Evolutionary conservation across 164 flowering plant species (phyloP).

Genomic region (Vitis rupestris): DNA sequence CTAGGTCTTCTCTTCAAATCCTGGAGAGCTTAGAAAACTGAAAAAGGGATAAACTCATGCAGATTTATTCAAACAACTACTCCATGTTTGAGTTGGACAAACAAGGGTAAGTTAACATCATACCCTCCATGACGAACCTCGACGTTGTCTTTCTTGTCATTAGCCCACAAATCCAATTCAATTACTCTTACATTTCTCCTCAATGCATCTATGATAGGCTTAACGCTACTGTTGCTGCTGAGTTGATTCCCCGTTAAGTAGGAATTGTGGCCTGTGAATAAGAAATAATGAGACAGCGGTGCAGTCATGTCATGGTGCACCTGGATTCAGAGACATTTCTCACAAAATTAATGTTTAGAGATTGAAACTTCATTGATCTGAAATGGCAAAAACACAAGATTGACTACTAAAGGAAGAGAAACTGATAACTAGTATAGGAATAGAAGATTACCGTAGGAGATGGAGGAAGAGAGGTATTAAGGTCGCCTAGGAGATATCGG

Average conservation of each 20-base stretch:
- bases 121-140: conserved; percentile 49
- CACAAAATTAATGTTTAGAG: neutral
- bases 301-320: conserved; percentile 37
- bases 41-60: no score
- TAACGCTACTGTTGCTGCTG: conserved; percentile 25
- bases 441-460: conserved; percentile 15
- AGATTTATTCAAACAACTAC: no score
- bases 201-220: conserved; percentile 32
- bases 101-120: neutral
- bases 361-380: no score
- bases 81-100: neutral
- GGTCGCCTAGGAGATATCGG: conserved; percentile 30
- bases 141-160: conserved; percentile 14
- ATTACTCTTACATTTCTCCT: conserved; percentile 34
- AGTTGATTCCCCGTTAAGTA: conserved; percentile 42
- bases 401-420: neutral
- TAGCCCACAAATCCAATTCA: conserved; percentile 45
- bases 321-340: conserved; percentile 15
- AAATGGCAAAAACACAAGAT: neutral
- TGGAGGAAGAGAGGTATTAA: conserved; percentile 25
- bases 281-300: conserved; percentile 35
- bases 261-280: conserved; percentile 40
- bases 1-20: no score
- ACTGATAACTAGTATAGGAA: neutral
- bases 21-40: no score